Percentiles rank a stretch among this genome's conserved stretches.
Conservation (phyloP, 1,139 yeast genomes). For the Saccharomycopsis hybrid region DNA sequence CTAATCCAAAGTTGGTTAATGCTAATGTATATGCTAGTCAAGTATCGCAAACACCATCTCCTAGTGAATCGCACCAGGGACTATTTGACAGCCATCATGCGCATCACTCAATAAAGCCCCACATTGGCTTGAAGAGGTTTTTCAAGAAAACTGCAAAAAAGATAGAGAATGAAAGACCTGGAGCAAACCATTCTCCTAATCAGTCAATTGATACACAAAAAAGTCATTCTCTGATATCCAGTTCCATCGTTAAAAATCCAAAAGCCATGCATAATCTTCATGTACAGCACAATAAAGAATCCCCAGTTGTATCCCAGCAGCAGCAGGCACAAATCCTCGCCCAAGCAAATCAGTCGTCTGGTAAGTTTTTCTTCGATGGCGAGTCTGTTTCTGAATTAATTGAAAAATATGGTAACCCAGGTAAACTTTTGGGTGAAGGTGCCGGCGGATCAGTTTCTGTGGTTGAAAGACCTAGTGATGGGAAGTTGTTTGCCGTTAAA, state of each 20-base stretch:
- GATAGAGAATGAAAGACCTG: constrained; percentile 1
- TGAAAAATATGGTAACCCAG: constrained; percentile 69
- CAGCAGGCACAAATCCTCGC: neutral
- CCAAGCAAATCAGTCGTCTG: neutral
- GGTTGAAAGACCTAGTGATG: constrained; percentile 63
- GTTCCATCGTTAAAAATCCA: neutral
- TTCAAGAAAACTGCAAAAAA: constrained; percentile 20
- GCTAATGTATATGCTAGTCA: constrained; percentile 2
- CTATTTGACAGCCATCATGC: neutral
- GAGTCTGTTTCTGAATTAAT: constrained; percentile 33
- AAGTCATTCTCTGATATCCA: neutral
- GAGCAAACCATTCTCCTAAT: neutral
- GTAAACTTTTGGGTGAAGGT: constrained; percentile 89
- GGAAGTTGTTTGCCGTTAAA: constrained; percentile 80
- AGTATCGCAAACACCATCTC: constrained; percentile 9
- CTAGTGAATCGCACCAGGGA: neutral
- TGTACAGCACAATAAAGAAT: neutral
- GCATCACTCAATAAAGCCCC: constrained; percentile 13
- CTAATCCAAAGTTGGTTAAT: neutral
- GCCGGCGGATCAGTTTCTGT: constrained; percentile 92
- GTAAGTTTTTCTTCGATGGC: constrained; percentile 30
- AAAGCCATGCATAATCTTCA: neutral
- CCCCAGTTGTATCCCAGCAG: neutral
- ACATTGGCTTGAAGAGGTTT: constrained; percentile 20
- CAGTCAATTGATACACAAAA: neutral